Percentiles rank a stretch among this genome's conserved stretches.
phyloP scores from a whole-genome alignment of 108 stramenopile genomes.

The Conticribra weissflogii region DNA sequence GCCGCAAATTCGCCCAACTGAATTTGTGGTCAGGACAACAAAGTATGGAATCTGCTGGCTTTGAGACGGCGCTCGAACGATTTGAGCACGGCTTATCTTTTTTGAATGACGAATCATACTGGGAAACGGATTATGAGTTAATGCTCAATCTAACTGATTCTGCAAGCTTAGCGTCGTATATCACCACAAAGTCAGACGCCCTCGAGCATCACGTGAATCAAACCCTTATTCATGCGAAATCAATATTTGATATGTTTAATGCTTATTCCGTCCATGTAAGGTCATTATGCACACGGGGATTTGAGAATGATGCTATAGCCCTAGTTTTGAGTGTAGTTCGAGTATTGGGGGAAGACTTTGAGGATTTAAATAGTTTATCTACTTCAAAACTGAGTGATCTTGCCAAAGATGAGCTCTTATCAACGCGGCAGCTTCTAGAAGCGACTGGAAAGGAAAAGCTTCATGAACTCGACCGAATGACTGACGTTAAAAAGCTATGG shows the following conservation, averaged over 20 bases:
- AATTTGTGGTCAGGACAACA: constrained; percentile 4
- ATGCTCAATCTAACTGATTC: not conserved
- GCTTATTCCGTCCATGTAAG: not conserved
- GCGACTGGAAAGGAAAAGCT: not conserved
- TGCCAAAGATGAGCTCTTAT: not conserved
- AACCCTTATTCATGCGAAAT: not conserved
- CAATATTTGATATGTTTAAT: not conserved
- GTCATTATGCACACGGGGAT: not conserved
- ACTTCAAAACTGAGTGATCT: not conserved
- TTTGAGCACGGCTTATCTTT: constrained; percentile 4
- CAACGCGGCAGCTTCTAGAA: not conserved
- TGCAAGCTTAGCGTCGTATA: not conserved
- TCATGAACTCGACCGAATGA: not conserved
- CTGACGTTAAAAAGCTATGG: not conserved
- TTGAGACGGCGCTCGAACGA: not conserved
- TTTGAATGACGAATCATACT: constrained; percentile 3
- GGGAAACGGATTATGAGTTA: not conserved
- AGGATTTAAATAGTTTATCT: not conserved
- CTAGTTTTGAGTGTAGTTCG: not conserved
- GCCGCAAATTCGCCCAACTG: not conserved
- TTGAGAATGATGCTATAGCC: not conserved
- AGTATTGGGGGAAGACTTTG: not conserved
- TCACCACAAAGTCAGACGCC: not conserved
- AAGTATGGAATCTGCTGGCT: constrained; percentile 4
- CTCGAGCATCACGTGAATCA: not conserved